phyloP scores from a whole-genome alignment of 345 rosid genomes.

The Populus simonii region DNA sequence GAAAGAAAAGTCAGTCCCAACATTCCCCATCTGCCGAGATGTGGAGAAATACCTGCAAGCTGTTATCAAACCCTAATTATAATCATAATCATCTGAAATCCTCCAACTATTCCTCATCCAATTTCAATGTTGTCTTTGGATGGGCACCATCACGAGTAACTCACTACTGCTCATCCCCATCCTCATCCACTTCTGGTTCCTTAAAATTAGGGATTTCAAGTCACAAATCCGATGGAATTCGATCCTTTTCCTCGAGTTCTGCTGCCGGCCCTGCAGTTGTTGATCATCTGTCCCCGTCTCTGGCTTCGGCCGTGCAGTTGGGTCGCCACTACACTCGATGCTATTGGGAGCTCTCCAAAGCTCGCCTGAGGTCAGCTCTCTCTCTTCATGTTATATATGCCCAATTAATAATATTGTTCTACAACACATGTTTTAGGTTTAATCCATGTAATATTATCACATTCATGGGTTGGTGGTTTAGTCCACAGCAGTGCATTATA shows the following conservation, averaged over 20 bases:
- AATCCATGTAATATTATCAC: no score
- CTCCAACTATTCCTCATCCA: background rate
- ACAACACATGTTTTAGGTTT: no score
- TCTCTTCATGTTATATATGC: background rate
- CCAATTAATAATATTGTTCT: no score
- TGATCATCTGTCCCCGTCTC: conserved; percentile 22
- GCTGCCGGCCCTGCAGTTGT: conserved; percentile 17
- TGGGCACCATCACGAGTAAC: background rate
- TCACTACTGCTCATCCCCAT: conserved; percentile 15
- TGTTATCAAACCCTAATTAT: background rate
- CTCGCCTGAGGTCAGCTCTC: conserved; percentile 68
- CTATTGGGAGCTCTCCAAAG: conserved; percentile 95
- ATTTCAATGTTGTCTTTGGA: background rate
- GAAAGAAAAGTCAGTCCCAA: no score
- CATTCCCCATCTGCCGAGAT: background rate
- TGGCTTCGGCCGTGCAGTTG: conserved; percentile 30
- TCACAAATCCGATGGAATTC: conserved; percentile 37
- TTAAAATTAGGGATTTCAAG: conserved; percentile 33
- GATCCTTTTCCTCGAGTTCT: conserved; percentile 26
- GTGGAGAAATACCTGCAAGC: conserved; percentile 15
- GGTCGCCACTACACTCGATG: conserved; percentile 65
- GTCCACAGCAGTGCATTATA: no score
- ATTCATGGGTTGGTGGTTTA: no score
- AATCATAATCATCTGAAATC: background rate
- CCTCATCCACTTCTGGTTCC: conserved; percentile 23